Conservation (phyloP, 1,284 basidiomycete species). For the Trametes polyzona region DNA sequence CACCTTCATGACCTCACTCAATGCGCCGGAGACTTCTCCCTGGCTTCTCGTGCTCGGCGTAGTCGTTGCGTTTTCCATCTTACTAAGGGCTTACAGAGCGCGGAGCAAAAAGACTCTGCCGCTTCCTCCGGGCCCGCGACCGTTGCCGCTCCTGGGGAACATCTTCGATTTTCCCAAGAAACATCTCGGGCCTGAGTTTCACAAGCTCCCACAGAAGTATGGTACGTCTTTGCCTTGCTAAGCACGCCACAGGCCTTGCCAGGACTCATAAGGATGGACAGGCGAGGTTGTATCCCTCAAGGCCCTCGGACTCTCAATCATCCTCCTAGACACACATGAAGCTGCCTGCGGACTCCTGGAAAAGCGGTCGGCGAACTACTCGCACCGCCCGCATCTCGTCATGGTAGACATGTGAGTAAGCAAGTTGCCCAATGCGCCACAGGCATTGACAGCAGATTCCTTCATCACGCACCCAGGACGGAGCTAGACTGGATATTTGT, state of each 20-base stretch:
- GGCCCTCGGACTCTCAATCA: slow-evolving; percentile 60
- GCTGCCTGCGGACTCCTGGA: slow-evolving; percentile 63
- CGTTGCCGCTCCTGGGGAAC: slow-evolving; percentile 27
- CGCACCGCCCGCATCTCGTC: slow-evolving; percentile 54
- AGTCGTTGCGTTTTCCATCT: neutral
- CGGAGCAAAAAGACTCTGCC: neutral
- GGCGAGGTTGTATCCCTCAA: slow-evolving; percentile 64
- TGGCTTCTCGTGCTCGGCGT: neutral
- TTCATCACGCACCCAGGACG: too few species aligned
- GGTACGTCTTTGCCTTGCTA: neutral
- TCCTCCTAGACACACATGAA: slow-evolving; percentile 60
- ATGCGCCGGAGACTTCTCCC: neutral
- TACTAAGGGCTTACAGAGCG: neutral
- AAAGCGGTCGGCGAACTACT: slow-evolving; percentile 68
- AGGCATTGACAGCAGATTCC: neutral
- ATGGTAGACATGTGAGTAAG: slow-evolving; percentile 18
- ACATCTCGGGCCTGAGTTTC: slow-evolving; percentile 12
- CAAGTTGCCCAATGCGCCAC: neutral
- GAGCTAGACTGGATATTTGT: slow-evolving; percentile 20
- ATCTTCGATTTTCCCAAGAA: slow-evolving; percentile 21
- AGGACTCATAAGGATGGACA: slow-evolving; percentile 27
- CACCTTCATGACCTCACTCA: neutral
- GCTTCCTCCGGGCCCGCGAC: slow-evolving; percentile 25
- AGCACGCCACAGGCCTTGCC: neutral
- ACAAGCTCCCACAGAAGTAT: slow-evolving; percentile 1